Base-by-base conservation (phyloP, 1,139 yeast species). In the Zygoascus hellenicus region DNA sequence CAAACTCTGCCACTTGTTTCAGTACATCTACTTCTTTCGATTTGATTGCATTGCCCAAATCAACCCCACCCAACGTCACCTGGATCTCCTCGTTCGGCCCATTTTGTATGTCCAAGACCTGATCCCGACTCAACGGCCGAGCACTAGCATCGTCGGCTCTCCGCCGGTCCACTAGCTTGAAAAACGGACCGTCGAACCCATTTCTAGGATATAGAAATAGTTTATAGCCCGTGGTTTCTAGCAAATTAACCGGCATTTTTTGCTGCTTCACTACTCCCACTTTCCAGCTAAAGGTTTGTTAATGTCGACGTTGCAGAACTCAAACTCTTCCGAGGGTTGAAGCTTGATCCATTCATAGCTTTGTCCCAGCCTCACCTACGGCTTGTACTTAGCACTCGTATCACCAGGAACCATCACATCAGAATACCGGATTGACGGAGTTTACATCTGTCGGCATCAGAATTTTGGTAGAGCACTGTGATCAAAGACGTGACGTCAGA, bases 21-120 rank as follows among this genome's bases (percentile, higher is more conserved):
- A 51, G 22, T 5, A 22, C 7, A 14, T 37, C 47, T 16, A 6
- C 46, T 9, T 47, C 43, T 17, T 53, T 55, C 14, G 45, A 49
- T 11, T 56, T 48, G 14, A 37, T 36, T 9, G 9, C 51, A 5
- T 47, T 45, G 11, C 69, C 69, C 28, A 65, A 59, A 35, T 53
- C 50, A 14, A 45, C 45, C 32, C 51, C 60, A 32, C 55, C 62
- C 28, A 65, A 50, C 14, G 34, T 45, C 17, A 65, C 48, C n/a
- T 43, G 45, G 2, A 46, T 29, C 45, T 34, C 35, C 38, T 36
- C 44, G 41, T 30, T 33, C 40, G 32, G 44, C 31, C 10, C 6
- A 9, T 22, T 31, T 36, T 26, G 36, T 39, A n/a, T 29, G 29
- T 10, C 32, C 34, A 10, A 45, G 45, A 11, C 34, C 41, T 11